These are phyloP conservation scores for Ustilago curta DNA, from an alignment of 1,284 basidiomycete species.

Conservation along the genomic window DNA sequence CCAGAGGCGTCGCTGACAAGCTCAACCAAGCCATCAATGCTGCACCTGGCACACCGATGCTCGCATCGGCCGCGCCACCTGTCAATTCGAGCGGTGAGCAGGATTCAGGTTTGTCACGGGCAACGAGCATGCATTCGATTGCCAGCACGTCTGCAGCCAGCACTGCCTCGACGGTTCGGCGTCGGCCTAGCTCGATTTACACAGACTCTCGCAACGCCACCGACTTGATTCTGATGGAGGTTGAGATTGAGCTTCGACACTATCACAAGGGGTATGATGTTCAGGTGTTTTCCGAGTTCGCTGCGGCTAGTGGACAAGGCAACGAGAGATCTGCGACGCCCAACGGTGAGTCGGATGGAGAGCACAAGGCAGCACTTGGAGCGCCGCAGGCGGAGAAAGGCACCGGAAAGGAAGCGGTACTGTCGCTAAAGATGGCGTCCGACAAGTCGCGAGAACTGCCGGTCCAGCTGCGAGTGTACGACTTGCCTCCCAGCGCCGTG, in stretches of 20 bases:
- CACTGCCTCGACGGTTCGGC: slow-evolving; percentile 37
- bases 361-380: slow-evolving; percentile 5
- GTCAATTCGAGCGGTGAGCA: slow-evolving; percentile 32
- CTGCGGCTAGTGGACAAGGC: background rate
- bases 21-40: slow-evolving; percentile 31
- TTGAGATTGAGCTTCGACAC: slow-evolving; percentile 66
- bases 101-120: slow-evolving; percentile 38
- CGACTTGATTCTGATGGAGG: slow-evolving; percentile 57
- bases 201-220: slow-evolving; percentile 43
- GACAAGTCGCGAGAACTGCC: slow-evolving; percentile 50
- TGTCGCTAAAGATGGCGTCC: slow-evolving; percentile 36
- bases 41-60: slow-evolving; percentile 38
- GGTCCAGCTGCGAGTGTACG: slow-evolving; percentile 53
- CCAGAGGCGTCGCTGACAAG: slow-evolving; percentile 45
- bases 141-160: slow-evolving; percentile 28
- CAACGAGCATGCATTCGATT: slow-evolving; percentile 52
- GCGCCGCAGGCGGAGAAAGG: background rate
- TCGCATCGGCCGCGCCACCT: slow-evolving; percentile 27
- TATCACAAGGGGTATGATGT: slow-evolving; percentile 65
- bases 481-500: slow-evolving; percentile 66
- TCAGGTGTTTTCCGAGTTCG: slow-evolving; percentile 50
- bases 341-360: background rate
- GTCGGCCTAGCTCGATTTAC: slow-evolving; percentile 48
- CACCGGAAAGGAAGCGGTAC: background rate
- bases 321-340: slow-evolving; percentile 15